Conservation (phyloP, 1,284 basidiomycete species). For the Heliocybe sulcata region DNA sequence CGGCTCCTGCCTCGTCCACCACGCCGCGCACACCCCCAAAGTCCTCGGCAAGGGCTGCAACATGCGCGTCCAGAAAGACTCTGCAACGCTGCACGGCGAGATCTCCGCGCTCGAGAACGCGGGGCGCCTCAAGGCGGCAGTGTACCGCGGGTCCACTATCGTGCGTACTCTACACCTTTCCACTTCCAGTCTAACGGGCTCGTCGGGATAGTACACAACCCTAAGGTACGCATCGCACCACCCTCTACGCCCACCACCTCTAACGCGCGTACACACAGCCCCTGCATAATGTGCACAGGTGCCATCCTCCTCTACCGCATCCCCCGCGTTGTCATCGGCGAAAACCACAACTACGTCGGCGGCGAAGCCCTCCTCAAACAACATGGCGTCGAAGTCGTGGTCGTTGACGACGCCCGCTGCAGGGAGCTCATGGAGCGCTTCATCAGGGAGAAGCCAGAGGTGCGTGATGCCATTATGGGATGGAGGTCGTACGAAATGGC, state of each 20-base stretch:
- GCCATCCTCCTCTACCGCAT: slow-evolving; percentile 54
- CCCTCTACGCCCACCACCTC: too few species aligned
- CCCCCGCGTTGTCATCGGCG: slow-evolving; percentile 53
- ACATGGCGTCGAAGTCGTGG: slow-evolving; percentile 45
- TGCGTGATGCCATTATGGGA: slow-evolving; percentile 15
- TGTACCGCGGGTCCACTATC: slow-evolving; percentile 41
- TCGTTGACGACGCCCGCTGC: slow-evolving; percentile 38
- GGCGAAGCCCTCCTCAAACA: slow-evolving; percentile 40
- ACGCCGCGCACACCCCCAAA: slow-evolving; percentile 12
- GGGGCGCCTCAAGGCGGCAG: slow-evolving; percentile 31
- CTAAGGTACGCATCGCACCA: slow-evolving; percentile 29
- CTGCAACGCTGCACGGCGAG: slow-evolving; percentile 49
- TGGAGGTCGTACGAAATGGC: background rate
- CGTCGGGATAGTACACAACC: slow-evolving; percentile 32
- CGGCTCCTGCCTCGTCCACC: slow-evolving; percentile 25
- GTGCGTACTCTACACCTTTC: slow-evolving; percentile 25
- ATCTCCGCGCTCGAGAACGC: slow-evolving; percentile 44
- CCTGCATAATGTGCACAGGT: slow-evolving; percentile 58
- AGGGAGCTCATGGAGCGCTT: slow-evolving; percentile 39
- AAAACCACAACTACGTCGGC: slow-evolving; percentile 42
- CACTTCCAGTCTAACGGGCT: too few species aligned
- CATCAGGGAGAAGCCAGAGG: slow-evolving; percentile 43
- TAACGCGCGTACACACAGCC: slow-evolving; percentile 13
- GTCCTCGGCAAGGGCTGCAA: slow-evolving; percentile 45
- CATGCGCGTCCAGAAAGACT: slow-evolving; percentile 43